Conservation (phyloP, 2,329 filamentous ascomycete species). For the Mollisia scopiformis region DNA sequence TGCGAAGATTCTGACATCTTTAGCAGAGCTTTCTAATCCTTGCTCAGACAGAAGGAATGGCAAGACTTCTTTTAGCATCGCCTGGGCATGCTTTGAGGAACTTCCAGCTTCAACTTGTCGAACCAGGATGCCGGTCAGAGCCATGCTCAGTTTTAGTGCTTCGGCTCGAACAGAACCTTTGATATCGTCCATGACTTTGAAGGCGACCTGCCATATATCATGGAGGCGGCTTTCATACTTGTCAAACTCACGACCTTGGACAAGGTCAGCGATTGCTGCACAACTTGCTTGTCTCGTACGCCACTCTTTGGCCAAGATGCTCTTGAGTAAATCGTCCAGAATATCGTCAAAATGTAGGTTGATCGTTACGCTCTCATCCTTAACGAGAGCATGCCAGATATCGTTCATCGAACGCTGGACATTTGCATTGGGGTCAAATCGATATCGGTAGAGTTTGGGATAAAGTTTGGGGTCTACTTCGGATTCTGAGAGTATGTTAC, state of each 20-base stretch:
- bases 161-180: constrained; percentile 86
- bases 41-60: constrained; percentile 90
- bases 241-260: constrained; percentile 76
- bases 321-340: constrained; percentile 82
- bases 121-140: constrained; percentile 82
- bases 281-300: constrained; percentile 91
- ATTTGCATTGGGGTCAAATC: constrained; percentile 92
- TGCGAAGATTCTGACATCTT: constrained; percentile 86
- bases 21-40: constrained; percentile 83
- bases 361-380: constrained; percentile 77
- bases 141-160: constrained; percentile 80
- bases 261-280: constrained; percentile 82
- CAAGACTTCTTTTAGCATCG: constrained; percentile 84
- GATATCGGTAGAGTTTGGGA: constrained; percentile 90
- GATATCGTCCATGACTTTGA: constrained; percentile 95
- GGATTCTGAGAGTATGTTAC: constrained; percentile 87
- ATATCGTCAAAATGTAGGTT: constrained; percentile 86
- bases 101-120: constrained; percentile 82
- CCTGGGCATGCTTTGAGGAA: constrained; percentile 67
- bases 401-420: constrained; percentile 96
- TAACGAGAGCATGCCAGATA: constrained; percentile 96
- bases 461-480: constrained; percentile 91
- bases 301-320: constrained; percentile 91
- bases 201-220: constrained; percentile 81
- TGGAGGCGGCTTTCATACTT: constrained; percentile 85